Evolutionary conservation across 768 basidiomycete genomes (phyloP).

Genomic region (Cystobasidium onofrii): DNA sequence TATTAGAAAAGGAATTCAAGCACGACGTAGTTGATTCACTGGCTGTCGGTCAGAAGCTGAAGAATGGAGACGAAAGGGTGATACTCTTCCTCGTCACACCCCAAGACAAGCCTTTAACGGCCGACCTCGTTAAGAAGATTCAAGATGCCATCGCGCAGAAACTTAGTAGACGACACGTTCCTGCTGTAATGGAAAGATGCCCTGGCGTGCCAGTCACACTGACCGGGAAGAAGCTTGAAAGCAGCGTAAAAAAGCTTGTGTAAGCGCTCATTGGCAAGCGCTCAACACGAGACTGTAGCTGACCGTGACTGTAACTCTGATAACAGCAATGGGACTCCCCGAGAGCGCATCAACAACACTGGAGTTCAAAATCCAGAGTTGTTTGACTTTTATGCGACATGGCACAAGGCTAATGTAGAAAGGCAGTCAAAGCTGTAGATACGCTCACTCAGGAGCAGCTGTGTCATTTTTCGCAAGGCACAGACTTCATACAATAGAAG

Average conservation of each 20-base stretch:
- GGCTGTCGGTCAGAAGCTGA: constrained; percentile 17
- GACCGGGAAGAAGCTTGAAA: constrained; percentile 10
- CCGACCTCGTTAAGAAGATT: not conserved
- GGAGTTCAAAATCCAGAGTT: constrained; percentile 15
- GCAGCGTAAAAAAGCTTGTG: constrained; percentile 14
- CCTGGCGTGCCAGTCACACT: constrained; percentile 1
- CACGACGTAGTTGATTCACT: constrained; percentile 6
- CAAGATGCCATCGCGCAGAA: constrained; percentile 1
- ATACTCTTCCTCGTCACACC: not conserved
- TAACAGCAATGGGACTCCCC: not conserved
- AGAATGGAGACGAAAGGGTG: constrained; percentile 1
- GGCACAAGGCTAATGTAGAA: constrained; percentile 1
- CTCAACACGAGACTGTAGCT: not conserved
- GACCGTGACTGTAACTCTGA: not conserved
- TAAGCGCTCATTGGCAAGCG: too few species aligned
- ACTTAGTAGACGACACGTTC: constrained; percentile 17
- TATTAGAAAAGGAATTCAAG: constrained; percentile 12
- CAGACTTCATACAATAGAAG: too few species aligned
- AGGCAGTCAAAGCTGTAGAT: not conserved
- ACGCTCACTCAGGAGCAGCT: not conserved
- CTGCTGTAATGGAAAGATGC: not conserved
- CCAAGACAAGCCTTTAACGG: not conserved
- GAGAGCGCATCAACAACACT: not conserved
- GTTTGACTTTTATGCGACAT: not conserved
- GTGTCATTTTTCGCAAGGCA: too few species aligned